Percentiles rank a stretch among this genome's conserved stretches.
These are phyloP conservation scores for Populus hybrid DNA, from an alignment of 441 rosid species.

Conservation along the genomic window DNA sequence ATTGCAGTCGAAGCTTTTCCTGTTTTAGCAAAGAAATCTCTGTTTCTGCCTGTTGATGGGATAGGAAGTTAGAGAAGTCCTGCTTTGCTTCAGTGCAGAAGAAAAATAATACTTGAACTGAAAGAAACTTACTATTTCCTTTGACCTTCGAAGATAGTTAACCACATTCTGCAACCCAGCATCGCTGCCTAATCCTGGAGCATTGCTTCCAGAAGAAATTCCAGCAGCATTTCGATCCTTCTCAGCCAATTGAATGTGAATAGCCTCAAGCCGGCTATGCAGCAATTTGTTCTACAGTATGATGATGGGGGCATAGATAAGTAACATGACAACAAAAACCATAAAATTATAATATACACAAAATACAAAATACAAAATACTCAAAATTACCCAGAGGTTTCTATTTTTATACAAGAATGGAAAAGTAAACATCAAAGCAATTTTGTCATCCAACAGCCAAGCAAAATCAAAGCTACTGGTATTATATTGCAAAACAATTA, in stretches of 20 bases:
- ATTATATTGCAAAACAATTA: background rate
- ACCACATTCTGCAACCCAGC: conserved; percentile 81
- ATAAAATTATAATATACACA: background rate
- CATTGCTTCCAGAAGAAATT: conserved; percentile 37
- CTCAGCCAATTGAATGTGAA: conserved; percentile 85
- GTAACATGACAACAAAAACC: background rate
- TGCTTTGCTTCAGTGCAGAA: background rate
- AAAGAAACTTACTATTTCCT: conserved; percentile 70
- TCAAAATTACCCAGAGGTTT: background rate
- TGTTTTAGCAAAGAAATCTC: conserved; percentile 90
- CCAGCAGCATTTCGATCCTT: conserved; percentile 59
- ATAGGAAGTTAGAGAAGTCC: conserved; percentile 16
- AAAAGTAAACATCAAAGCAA: background rate
- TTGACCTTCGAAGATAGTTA: conserved; percentile 79
- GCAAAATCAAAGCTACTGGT: background rate
- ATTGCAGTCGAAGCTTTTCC: conserved; percentile 86
- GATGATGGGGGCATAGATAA: conserved; percentile 10
- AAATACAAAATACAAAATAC: background rate
- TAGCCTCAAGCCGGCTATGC: conserved; percentile 85
- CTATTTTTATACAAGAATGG: background rate
- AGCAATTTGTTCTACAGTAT: conserved; percentile 76
- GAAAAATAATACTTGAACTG: background rate
- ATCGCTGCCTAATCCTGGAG: conserved; percentile 47
- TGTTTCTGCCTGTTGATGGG: conserved; percentile 73
- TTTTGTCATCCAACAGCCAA: background rate